A percentile compares a stretch with the other conserved stretches of the same genome.
These are phyloP conservation scores for Aspergillus sp. DNA, from an alignment of 2,329 filamentous ascomycete species.

Conservation along the genomic window DNA sequence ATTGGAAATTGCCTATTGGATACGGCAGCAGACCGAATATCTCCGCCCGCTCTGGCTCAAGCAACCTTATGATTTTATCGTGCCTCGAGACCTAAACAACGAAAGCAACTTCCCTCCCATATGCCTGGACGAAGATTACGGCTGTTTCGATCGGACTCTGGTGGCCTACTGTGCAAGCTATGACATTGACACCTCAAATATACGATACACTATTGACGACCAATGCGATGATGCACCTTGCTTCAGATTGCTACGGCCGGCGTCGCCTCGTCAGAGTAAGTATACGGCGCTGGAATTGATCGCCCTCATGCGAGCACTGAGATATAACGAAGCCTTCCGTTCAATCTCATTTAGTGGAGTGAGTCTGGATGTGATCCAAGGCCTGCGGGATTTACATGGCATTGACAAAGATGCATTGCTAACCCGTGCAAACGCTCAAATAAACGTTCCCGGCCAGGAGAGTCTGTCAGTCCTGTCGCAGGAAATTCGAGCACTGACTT, in stretches of 20 bases:
- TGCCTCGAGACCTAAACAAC: constrained; percentile 61
- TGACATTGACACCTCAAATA: constrained; percentile 68
- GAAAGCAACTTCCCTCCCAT: constrained; percentile 52
- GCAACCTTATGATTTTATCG: constrained; percentile 65
- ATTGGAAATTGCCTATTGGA: constrained; percentile 65
- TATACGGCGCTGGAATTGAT: constrained; percentile 69
- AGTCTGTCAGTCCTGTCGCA: constrained; percentile 66
- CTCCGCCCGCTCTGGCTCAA: constrained; percentile 69
- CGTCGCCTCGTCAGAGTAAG: constrained; percentile 50
- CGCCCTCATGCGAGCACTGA: constrained; percentile 69
- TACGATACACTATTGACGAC: constrained; percentile 66
- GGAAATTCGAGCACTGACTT: constrained; percentile 68
- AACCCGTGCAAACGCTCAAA: constrained; percentile 62
- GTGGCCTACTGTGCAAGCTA: constrained; percentile 73
- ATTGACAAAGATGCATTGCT: constrained; percentile 65
- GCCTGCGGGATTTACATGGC: constrained; percentile 63
- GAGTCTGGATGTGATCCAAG: constrained; percentile 67
- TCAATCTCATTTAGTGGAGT: constrained; percentile 70
- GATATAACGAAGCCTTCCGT: constrained; percentile 72
- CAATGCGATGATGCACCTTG: constrained; percentile 69
- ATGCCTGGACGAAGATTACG: constrained; percentile 60
- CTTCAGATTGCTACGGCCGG: constrained; percentile 66
- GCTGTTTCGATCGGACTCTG: constrained; percentile 69
- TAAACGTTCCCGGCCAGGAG: constrained; percentile 58
- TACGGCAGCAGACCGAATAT: constrained; percentile 65